Conservation (phyloP, 164 flowering plant genomes). For the Dillenia suffruticosa region DNA sequence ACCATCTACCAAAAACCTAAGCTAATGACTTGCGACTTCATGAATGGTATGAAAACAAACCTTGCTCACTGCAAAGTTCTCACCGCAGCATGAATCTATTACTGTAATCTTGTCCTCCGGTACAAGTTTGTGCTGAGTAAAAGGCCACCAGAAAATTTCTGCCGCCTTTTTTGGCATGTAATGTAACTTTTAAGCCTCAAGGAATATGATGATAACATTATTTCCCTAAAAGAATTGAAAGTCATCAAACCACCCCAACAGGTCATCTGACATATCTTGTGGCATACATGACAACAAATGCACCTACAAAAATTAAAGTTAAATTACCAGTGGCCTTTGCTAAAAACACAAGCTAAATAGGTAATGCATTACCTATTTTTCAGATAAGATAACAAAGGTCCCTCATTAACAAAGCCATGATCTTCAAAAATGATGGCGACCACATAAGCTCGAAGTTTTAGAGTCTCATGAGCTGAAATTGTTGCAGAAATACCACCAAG, state of each 20-base stretch:
- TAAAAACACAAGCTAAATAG: too few species aligned
- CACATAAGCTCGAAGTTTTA: conserved; percentile 86
- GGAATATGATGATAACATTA: conserved; percentile 46
- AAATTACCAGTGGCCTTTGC: background rate
- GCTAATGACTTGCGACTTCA: too few species aligned
- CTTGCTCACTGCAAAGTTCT: conserved; percentile 85
- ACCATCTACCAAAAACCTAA: too few species aligned
- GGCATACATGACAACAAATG: conserved; percentile 81
- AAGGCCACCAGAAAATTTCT: conserved; percentile 93
- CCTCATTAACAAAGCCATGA: conserved; percentile 77
- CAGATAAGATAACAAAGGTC: conserved; percentile 58
- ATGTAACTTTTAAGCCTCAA: conserved; percentile 55
- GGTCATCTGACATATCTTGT: conserved; percentile 60
- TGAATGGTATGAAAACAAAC: conserved; percentile 25
- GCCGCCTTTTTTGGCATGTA: conserved; percentile 72
- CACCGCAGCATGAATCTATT: conserved; percentile 96
- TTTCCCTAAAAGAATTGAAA: conserved; percentile 56
- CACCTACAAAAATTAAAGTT: conserved; percentile 39
- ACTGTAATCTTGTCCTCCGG: conserved; percentile 76
- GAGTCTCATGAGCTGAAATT: conserved; percentile 85
- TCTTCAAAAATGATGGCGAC: conserved; percentile 80
- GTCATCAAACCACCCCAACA: conserved; percentile 81
- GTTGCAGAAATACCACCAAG: conserved; percentile 97
- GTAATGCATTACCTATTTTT: conserved; percentile 49
- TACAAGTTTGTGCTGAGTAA: conserved; percentile 89